phyloP scores from a whole-genome alignment of 2,329 filamentous ascomycete species.

The Ophiocordyceps robertsii region DNA sequence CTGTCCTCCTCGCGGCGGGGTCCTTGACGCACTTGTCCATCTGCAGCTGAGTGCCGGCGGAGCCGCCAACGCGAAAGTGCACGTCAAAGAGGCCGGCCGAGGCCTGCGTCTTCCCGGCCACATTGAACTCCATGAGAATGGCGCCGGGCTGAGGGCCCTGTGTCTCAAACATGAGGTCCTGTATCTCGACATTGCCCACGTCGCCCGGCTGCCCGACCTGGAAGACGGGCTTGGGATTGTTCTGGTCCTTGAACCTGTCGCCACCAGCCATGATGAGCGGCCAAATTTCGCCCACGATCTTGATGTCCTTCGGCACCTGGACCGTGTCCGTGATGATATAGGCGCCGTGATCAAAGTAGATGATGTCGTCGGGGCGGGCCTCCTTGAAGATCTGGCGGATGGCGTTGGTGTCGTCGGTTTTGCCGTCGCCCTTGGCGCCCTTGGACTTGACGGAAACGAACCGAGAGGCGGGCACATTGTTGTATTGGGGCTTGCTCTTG shows the following conservation, averaged over 20 bases:
- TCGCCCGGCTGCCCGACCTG: slow-evolving; percentile 71
- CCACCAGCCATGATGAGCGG: slow-evolving; percentile 78
- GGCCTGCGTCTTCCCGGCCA: slow-evolving; percentile 53
- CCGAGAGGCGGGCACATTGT: slow-evolving; percentile 45
- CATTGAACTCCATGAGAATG: slow-evolving; percentile 85
- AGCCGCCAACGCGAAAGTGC: slow-evolving; percentile 87
- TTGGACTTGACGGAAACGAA: slow-evolving; percentile 75
- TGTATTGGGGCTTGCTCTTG: slow-evolving; percentile 82
- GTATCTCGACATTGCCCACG: slow-evolving; percentile 71
- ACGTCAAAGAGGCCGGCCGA: slow-evolving; percentile 82
- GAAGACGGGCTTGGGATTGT: slow-evolving; percentile 69
- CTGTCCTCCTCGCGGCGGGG: slow-evolving; percentile 36
- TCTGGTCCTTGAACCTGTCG: slow-evolving; percentile 54
- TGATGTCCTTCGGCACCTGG: slow-evolving; percentile 63
- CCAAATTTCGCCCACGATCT: slow-evolving; percentile 87
- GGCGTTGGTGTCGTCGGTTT: slow-evolving; percentile 72
- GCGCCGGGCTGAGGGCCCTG: slow-evolving; percentile 73
- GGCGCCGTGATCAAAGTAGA: slow-evolving; percentile 65
- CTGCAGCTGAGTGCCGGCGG: slow-evolving; percentile 71
- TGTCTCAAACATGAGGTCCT: slow-evolving; percentile 76
- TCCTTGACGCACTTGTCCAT: slow-evolving; percentile 69
- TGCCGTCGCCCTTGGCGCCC: slow-evolving; percentile 79
- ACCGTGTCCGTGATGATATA: slow-evolving; percentile 60
- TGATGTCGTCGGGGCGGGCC: slow-evolving; percentile 47
- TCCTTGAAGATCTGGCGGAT: slow-evolving; percentile 68